Percentiles rank a stretch among this genome's conserved stretches.
These are phyloP conservation scores for Chlorokybus atmophyticus DNA, from an alignment of 139 green algal species.

Conservation along the genomic window DNA sequence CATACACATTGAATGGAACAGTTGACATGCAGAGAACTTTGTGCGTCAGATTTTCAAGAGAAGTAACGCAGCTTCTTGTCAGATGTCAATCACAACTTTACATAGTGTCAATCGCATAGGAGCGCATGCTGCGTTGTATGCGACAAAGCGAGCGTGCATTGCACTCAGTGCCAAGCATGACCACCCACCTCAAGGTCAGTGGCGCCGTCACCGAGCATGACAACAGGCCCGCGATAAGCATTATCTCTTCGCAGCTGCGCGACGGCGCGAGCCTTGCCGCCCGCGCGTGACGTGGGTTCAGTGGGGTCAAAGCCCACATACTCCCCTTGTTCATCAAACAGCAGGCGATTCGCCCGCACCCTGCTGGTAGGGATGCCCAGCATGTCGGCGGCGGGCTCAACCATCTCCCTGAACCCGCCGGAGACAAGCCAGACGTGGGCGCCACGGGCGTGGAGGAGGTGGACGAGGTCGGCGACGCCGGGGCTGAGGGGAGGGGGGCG, in stretches of 20 bases:
- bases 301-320: conserved; percentile 83
- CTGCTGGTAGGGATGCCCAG: conserved; percentile 62
- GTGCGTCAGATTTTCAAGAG: not conserved
- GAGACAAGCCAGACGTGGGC: conserved; percentile 85
- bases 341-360: conserved; percentile 89
- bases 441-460: conserved; percentile 37
- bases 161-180: not conserved
- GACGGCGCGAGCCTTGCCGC: conserved; percentile 80
- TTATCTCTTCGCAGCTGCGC: conserved; percentile 53
- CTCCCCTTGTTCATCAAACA: conserved; percentile 50
- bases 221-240: conserved; percentile 28
- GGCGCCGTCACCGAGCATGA: conserved; percentile 92
- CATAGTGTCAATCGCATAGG: not conserved
- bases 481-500: conserved; percentile 12
- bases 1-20: not conserved
- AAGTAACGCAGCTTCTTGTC: not conserved
- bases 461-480: conserved; percentile 81
- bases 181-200: conserved; percentile 74
- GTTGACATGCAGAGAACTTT: not conserved
- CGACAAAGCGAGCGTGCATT: not conserved
- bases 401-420: conserved; percentile 86
- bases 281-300: conserved; percentile 78
- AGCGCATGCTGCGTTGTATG: not conserved
- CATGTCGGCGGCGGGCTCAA: conserved; percentile 75
- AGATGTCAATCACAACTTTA: not conserved